A percentile compares a stretch with the other conserved stretches of the same genome.
Evolutionary conservation across 1,139 yeast species (phyloP).

Genomic region (Candida dubliniensis): DNA sequence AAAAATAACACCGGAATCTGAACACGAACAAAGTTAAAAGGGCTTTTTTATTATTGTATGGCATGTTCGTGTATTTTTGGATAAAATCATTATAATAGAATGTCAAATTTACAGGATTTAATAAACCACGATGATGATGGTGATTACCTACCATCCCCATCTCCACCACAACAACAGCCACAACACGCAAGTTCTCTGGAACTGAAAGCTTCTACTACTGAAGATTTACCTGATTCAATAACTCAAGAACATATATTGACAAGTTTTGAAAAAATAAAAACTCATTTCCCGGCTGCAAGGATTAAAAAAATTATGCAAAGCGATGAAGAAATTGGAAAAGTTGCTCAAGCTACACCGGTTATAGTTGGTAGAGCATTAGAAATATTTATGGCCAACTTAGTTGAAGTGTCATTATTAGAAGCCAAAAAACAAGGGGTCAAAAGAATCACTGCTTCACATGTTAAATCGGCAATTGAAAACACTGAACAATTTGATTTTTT

Average conservation of each 20-base stretch:
- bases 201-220: neutral
- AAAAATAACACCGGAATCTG: no score
- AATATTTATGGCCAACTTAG: constrained; percentile 84
- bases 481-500: constrained; percentile 93
- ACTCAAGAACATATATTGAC: constrained; percentile 32
- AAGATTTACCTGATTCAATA: constrained; percentile 14
- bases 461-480: constrained; percentile 77
- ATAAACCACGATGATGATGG: constrained; percentile 17
- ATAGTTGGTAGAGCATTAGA: constrained; percentile 95
- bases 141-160: constrained; percentile 7
- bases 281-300: constrained; percentile 96
- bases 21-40: neutral
- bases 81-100: constrained; percentile 1
- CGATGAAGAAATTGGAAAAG: constrained; percentile 97
- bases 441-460: constrained; percentile 79
- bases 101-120: constrained; percentile 17
- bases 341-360: constrained; percentile 97
- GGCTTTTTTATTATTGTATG: neutral
- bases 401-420: constrained; percentile 78
- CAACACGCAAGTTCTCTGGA: neutral
- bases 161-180: constrained; percentile 1
- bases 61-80: neutral
- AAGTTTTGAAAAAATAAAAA: constrained; percentile 62
- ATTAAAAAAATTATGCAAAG: constrained; percentile 96
- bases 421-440: constrained; percentile 77